Evolutionary conservation across 768 basidiomycete genomes (phyloP).

Genomic region (Russula dissimulans): DNA sequence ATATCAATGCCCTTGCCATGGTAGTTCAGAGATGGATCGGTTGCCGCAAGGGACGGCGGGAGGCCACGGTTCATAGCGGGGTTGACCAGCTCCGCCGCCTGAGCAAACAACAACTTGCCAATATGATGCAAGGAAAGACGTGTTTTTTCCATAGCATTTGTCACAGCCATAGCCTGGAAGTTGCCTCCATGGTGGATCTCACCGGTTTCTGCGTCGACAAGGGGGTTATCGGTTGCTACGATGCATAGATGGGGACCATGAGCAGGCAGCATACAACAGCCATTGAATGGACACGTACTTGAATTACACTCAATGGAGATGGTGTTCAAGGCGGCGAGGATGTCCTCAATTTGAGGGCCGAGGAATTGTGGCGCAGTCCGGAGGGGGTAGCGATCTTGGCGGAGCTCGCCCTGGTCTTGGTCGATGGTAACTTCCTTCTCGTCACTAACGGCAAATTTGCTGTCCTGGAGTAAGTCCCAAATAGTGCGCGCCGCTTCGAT

Average conservation of each 20-base stretch:
- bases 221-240: slow-evolving; percentile 82
- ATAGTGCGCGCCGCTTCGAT: slow-evolving; percentile 67
- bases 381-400: slow-evolving; percentile 73
- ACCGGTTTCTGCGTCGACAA: slow-evolving; percentile 60
- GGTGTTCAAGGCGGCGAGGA: slow-evolving; percentile 52
- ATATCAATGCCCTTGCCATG: slow-evolving; percentile 83
- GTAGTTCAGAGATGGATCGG: slow-evolving; percentile 74
- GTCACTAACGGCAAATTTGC: slow-evolving; percentile 51
- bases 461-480: slow-evolving; percentile 57
- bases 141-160: slow-evolving; percentile 83
- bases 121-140: slow-evolving; percentile 46
- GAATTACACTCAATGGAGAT: slow-evolving; percentile 75
- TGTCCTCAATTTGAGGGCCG: slow-evolving; percentile 78
- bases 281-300: slow-evolving; percentile 37
- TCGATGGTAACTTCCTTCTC: slow-evolving; percentile 66
- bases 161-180: slow-evolving; percentile 83
- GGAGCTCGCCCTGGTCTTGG: slow-evolving; percentile 62
- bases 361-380: slow-evolving; percentile 78
- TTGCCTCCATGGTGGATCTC: slow-evolving; percentile 76
- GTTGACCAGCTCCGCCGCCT: slow-evolving; percentile 63
- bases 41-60: slow-evolving; percentile 69
- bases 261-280: not conserved
- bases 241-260: not conserved
- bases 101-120: slow-evolving; percentile 43
- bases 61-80: slow-evolving; percentile 79